Base-by-base conservation (phyloP, 257 asterid species). In the Scutellaria minor region DNA sequence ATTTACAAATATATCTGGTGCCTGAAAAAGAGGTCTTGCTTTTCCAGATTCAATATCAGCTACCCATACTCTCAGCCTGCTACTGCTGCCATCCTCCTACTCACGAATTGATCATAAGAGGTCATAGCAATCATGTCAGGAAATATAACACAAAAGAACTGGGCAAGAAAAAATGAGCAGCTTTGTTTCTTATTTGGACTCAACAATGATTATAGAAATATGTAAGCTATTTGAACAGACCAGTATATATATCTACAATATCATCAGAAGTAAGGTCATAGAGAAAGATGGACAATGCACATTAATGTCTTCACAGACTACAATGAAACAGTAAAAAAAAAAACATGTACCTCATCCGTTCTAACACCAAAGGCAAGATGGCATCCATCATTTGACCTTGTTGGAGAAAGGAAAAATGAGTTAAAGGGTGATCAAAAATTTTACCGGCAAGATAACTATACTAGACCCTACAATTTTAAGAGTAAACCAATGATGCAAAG, bases 11-110 rank as follows among this genome's bases (percentile, higher is more conserved):
- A 92, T 70, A 79, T 92, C 86, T 53, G 92, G 74, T 40, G 88
- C 77, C 73, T 84, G 75, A 62, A 92, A 88, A 68, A 95, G 84
- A 59, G 96, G 96, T 83, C 92, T 95, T 74, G 97, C 91, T 65
- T 84, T 69, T 72, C 95, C 95, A 46, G 93, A 84, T 67, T 85
- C 89, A 71, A 90, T 87, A 72, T 95, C 97, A 59, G 99, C 98
- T 77, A 95, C 80, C 99, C 99, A 95, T 75, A 95, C 70, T 70
- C 85, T 83, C 64, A 92, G 85, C 88, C 80, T 88, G 86, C 96
- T 88, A 80, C 91, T 81, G 81, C 84, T 89, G 55, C 89, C 84
- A 75, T 90, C 98, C 68, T 83, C 99, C 99, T 92, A 80, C 66
- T 48, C 59, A 68, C 63, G 55, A 40, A 82, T 69, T 39, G 64